These are phyloP conservation scores for Seiridium unicorne DNA, from an alignment of 2,329 filamentous ascomycete genomes.

Conservation along the genomic window DNA sequence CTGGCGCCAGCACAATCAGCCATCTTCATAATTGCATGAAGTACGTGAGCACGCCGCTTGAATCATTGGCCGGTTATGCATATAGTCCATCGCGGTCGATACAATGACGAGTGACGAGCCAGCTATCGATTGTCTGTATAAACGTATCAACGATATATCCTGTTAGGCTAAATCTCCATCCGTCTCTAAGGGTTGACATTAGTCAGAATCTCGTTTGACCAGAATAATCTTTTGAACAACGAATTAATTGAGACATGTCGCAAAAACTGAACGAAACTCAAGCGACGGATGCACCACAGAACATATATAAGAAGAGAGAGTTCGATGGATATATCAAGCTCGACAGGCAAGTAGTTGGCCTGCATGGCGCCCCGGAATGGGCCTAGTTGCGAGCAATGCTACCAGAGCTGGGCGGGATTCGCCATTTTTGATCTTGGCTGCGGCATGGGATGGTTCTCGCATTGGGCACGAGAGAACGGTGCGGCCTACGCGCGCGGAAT, in stretches of 20 bases:
- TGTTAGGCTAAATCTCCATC: too few species aligned
- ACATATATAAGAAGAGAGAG: constrained; percentile 12
- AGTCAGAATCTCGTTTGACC: too few species aligned
- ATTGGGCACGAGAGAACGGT: constrained; percentile 37
- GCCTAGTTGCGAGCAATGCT: constrained; percentile 38
- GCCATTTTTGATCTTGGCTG: constrained; percentile 43
- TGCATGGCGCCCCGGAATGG: constrained; percentile 42
- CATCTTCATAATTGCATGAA: too few species aligned
- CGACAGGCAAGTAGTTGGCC: constrained; percentile 37
- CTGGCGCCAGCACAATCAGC: too few species aligned
- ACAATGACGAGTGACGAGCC: too few species aligned
- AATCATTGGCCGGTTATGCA: too few species aligned
- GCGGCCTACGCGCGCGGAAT: constrained; percentile 33
- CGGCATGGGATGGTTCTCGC: constrained; percentile 44
- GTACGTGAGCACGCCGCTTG: too few species aligned
- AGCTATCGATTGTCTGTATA: too few species aligned
- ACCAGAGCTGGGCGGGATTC: constrained; percentile 26
- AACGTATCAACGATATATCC: too few species aligned
- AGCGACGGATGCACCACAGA: not conserved
- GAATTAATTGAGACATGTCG: not conserved
- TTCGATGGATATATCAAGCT: constrained; percentile 40
- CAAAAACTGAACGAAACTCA: not conserved
- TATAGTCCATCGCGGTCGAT: too few species aligned
- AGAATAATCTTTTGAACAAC: not conserved
- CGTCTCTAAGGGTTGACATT: too few species aligned